Evolutionary conservation across 148 eudicot genomes (phyloP), one percentile per base, ranked within the genome.

Genomic region (Dianthus caryophyllus): DNA sequence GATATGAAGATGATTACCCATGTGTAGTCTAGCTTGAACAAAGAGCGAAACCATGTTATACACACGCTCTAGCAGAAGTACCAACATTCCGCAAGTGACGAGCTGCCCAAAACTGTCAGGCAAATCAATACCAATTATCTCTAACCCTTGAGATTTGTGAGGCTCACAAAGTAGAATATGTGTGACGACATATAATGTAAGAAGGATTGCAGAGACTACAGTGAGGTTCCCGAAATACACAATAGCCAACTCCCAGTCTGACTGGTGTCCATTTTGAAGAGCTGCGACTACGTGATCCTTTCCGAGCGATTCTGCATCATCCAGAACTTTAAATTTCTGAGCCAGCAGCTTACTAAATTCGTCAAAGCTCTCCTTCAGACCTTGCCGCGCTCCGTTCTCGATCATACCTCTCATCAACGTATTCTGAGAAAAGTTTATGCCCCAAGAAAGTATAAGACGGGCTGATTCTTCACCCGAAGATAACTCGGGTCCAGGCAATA

Each of bases 41-140:
- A 91, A 91, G 75, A 81, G 87, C n/a, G 83, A 77, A 68, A 77
- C 80, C 96, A 87, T 87, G 80, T 59, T 49, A 77, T 82, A 81
- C 61, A 87, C 82, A 60, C 78, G 88, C 71, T 88, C 88, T 75
- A 87, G 67, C 51, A 79, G 80, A 65, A 88, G 63, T 20, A 78
- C 70, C 68, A 88, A 52, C 18, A 88, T 71, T 31, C 90, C 90
- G 68, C 84, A 61, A 25, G 81, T 82, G 48, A 91, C 44, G 39
- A 91, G 76, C 74, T 91, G 93, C 66, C 97, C 97, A 78, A 85
- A 75, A 78, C 87, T 87, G 75, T 91, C 96, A 31, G 97, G 97
- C 73, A 91, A 78, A 79, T 88, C 88, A 51, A 91, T 73, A 65
- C 96, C 96, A 18, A 69, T 15, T 68, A 87, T 75, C 73, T 91